Conservation (phyloP, 148 eudicot genomes). For the Nepenthes gracilis region DNA sequence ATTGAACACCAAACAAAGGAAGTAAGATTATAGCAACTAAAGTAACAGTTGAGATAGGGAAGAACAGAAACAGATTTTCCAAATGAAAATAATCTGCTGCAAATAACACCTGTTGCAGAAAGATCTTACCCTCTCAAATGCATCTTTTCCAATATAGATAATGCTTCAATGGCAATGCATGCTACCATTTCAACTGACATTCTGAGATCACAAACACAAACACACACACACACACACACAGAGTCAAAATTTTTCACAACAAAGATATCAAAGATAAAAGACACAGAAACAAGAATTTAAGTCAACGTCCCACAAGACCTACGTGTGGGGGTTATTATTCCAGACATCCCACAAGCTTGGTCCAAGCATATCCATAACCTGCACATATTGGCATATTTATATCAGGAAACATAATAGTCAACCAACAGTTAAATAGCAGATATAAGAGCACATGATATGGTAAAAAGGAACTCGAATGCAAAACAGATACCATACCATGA, state of each 20-base stretch:
- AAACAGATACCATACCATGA: slow-evolving; percentile 37
- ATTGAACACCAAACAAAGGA: too few relatives aligned
- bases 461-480: background rate
- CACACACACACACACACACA: background rate
- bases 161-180: slow-evolving; percentile 79
- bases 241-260: background rate
- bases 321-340: slow-evolving; percentile 54
- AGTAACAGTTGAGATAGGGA: too few relatives aligned
- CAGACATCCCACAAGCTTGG: slow-evolving; percentile 91
- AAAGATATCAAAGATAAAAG: background rate
- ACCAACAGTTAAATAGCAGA: too few relatives aligned
- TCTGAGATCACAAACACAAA: slow-evolving; percentile 22
- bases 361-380: slow-evolving; percentile 88
- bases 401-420: background rate
- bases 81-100: too few relatives aligned
- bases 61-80: too few relatives aligned
- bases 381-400: slow-evolving; percentile 8
- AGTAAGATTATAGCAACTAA: too few relatives aligned
- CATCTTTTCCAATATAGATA: slow-evolving; percentile 72
- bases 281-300: background rate
- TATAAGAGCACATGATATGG: background rate
- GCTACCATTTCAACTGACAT: slow-evolving; percentile 82
- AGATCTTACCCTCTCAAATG: slow-evolving; percentile 60
- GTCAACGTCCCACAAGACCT: slow-evolving; percentile 9
- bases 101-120: background rate